phyloP scores from a whole-genome alignment of 805 yeast species.

The Candida sakaeoensis region DNA sequence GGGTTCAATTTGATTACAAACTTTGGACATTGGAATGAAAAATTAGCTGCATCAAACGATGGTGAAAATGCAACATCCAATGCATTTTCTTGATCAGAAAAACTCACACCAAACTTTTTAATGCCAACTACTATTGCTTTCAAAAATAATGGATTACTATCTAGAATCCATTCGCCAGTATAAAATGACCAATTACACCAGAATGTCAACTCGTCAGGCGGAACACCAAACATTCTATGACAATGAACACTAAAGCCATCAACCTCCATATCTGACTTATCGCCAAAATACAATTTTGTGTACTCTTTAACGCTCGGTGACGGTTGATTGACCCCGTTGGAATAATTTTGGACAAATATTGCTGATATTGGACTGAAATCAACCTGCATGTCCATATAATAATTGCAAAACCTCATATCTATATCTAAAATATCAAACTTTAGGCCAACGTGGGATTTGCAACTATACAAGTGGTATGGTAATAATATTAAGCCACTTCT shows the following conservation, averaged over 20 bases:
- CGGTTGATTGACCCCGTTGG: constrained; percentile 19
- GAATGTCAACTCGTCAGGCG: constrained; percentile 85
- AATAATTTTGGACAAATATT: constrained; percentile 24
- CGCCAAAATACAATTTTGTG: constrained; percentile 10
- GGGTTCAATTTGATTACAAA: constrained; percentile 38
- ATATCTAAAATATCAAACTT: constrained; percentile 64
- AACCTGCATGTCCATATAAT: constrained; percentile 89
- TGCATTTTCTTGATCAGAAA: constrained; percentile 72
- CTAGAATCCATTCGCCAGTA: constrained; percentile 53
- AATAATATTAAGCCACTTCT: constrained; percentile 66
- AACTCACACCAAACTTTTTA: constrained; percentile 56
- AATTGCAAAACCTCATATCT: constrained; percentile 83
- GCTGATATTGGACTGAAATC: constrained; percentile 57
- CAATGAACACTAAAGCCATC: constrained; percentile 72
- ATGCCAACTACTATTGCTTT: constrained; percentile 41
- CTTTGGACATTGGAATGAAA: constrained; percentile 52
- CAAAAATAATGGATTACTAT: constrained; percentile 46
- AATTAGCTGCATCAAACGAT: constrained; percentile 65
- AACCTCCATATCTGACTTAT: constrained; percentile 44
- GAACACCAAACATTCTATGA: constrained; percentile 89
- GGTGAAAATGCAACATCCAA: constrained; percentile 53
- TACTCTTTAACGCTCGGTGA: constrained; percentile 25
- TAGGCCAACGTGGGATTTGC: constrained; percentile 57
- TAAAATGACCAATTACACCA: constrained; percentile 87
- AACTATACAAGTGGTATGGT: constrained; percentile 70